Conservation (phyloP, 257 asterid genomes). For the Scutellaria barbata region DNA sequence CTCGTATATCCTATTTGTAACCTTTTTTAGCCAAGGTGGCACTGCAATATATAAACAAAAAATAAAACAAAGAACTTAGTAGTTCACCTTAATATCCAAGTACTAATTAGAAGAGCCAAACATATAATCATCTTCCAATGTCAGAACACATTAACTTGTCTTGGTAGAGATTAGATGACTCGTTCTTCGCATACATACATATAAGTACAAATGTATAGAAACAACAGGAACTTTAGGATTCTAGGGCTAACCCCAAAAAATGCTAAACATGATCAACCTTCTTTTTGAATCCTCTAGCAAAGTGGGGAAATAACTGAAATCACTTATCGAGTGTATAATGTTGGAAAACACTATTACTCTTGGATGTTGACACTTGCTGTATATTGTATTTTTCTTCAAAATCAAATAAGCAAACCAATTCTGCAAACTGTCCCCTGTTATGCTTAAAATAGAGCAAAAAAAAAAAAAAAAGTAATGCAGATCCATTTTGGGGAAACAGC, state of each 20-base stretch:
- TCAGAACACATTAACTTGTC: constrained; percentile 15
- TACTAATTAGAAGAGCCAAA: constrained; percentile 16
- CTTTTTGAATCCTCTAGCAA: background rate
- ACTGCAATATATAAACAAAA: constrained; percentile 51
- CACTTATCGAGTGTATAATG: background rate
- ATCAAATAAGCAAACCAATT: constrained; percentile 2
- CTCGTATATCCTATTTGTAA: constrained; percentile 63
- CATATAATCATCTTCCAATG: constrained; percentile 16
- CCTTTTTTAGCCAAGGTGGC: constrained; percentile 78
- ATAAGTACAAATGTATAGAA: no score
- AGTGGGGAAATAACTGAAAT: background rate
- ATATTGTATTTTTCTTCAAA: background rate
- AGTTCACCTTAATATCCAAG: background rate
- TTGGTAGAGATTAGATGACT: no score
- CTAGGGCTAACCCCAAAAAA: background rate
- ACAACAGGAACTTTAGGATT: background rate
- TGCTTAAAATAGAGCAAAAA: background rate
- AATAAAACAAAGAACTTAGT: constrained; percentile 27
- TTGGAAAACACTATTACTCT: background rate
- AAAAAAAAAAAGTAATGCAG: background rate
- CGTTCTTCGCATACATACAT: no score
- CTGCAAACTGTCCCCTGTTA: background rate
- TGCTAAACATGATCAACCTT: background rate
- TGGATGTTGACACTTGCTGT: constrained; percentile 2
- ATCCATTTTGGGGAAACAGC: background rate